Evolutionary conservation across 2,329 filamentous ascomycete genomes (phyloP).

Genomic region (Myotisia sp.): DNA sequence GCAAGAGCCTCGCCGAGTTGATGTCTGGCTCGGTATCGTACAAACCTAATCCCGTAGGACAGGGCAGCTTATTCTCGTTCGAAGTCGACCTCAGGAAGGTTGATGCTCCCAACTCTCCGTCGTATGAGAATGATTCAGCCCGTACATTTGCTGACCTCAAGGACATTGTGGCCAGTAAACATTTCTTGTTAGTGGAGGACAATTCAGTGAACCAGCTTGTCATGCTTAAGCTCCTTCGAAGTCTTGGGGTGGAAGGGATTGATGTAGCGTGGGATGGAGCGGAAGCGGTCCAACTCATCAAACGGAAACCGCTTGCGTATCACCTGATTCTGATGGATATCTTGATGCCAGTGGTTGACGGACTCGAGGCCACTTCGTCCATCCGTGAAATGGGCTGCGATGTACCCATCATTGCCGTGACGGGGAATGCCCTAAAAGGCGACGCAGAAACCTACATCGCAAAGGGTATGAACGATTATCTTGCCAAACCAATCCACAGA

Average conservation of each 20-base stretch:
- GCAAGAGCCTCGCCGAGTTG: constrained; percentile 41
- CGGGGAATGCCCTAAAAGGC: constrained; percentile 42
- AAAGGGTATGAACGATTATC: constrained; percentile 43
- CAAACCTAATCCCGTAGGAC: constrained; percentile 29
- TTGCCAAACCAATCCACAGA: constrained; percentile 42
- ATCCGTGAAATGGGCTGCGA: constrained; percentile 28
- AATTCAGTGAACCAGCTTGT: constrained; percentile 32
- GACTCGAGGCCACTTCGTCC: constrained; percentile 30
- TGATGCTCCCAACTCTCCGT: too few relatives aligned
- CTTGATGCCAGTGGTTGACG: constrained; percentile 35
- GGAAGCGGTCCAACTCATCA: constrained; percentile 31
- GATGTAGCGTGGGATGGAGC: constrained; percentile 32
- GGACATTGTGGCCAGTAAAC: constrained; percentile 26
- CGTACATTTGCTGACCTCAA: background rate
- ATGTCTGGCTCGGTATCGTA: constrained; percentile 43
- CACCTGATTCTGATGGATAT: constrained; percentile 36
- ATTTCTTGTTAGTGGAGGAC: constrained; percentile 29
- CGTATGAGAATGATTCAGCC: too few relatives aligned
- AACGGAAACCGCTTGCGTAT: constrained; percentile 30
- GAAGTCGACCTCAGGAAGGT: constrained; percentile 31
- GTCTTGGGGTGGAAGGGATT: constrained; percentile 30
- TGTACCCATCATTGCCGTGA: constrained; percentile 42
- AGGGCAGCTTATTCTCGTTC: constrained; percentile 42
- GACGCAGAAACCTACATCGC: constrained; percentile 41
- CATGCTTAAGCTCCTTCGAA: constrained; percentile 25